These are phyloP conservation scores for Boletus tylopilopsis DNA, from an alignment of 768 basidiomycete genomes.

Conservation along the genomic window DNA sequence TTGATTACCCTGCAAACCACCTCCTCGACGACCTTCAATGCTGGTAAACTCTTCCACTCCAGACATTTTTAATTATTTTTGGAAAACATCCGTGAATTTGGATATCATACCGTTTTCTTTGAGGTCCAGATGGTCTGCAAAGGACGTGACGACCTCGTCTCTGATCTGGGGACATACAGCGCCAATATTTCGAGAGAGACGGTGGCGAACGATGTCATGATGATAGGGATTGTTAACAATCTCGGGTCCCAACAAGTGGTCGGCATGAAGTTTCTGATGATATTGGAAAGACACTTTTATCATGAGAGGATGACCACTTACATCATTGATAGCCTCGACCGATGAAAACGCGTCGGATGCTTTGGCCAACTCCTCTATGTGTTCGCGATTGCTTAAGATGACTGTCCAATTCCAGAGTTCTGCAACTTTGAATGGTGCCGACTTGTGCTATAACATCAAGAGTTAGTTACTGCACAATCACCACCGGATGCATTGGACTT, in stretches of 20 bases:
- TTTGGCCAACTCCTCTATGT: conserved; percentile 3
- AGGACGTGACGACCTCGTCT: conserved; percentile 42
- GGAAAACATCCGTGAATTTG: background rate
- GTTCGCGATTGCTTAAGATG: conserved; percentile 27
- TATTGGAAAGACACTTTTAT: background rate
- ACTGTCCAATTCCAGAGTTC: conserved; percentile 36
- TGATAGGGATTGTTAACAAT: conserved; percentile 32
- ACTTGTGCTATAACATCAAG: background rate
- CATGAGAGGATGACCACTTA: conserved; percentile 1
- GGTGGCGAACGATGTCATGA: conserved; percentile 20
- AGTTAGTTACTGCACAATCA: background rate
- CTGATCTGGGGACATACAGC: conserved; percentile 37
- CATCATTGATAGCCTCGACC: conserved; percentile 30
- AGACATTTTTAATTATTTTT: background rate
- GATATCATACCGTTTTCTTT: background rate
- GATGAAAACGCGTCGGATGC: conserved; percentile 7
- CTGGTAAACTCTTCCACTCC: background rate
- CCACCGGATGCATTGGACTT: background rate
- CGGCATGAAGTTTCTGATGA: conserved; percentile 32
- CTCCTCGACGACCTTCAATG: background rate
- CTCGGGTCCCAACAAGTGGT: conserved; percentile 37
- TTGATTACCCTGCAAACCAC: background rate
- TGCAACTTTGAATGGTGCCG: conserved; percentile 21
- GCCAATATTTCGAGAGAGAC: conserved; percentile 34
- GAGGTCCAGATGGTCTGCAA: conserved; percentile 36